Evolutionary conservation across 345 rosid genomes (phyloP).

Genomic region (Ricinus communis): DNA sequence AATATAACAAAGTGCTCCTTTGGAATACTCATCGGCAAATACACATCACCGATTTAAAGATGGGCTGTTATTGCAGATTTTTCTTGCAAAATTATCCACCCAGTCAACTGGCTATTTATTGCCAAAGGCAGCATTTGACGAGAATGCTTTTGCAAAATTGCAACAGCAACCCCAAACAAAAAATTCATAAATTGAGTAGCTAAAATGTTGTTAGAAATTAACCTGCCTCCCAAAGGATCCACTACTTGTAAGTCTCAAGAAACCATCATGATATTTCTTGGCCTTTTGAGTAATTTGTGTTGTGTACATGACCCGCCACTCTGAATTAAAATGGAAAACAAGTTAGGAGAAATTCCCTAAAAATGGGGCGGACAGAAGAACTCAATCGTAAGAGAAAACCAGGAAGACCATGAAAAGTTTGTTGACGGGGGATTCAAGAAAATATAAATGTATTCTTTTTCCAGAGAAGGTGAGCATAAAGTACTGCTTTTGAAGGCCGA

Average conservation of each 20-base stretch:
- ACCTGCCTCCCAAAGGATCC: conserved; percentile 56
- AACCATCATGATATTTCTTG: conserved; percentile 68
- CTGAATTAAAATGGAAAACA: conserved; percentile 25
- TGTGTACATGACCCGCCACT: conserved; percentile 66
- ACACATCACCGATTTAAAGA: neutral
- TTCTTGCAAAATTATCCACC: neutral
- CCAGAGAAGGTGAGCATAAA: neutral
- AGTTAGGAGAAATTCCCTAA: conserved; percentile 7
- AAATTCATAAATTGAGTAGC: too few relatives aligned
- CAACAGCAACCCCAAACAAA: conserved; percentile 1
- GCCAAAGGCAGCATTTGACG: neutral
- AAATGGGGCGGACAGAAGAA: neutral
- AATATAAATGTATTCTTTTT: neutral
- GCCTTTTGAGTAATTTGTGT: conserved; percentile 58
- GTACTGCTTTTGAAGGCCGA: neutral
- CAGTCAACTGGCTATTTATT: neutral
- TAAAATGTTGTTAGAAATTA: conserved; percentile 3
- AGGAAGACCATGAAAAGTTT: neutral
- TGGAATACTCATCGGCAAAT: neutral
- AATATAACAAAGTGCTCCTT: conserved; percentile 2
- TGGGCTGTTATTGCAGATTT: neutral
- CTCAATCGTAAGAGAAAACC: neutral
- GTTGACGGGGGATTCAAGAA: neutral
- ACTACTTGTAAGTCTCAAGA: conserved; percentile 30
- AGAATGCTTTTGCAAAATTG: neutral